These are phyloP conservation scores for Pinguiococcus pyrenoidosus DNA, from an alignment of 108 stramenopile species.

Conservation along the genomic window DNA sequence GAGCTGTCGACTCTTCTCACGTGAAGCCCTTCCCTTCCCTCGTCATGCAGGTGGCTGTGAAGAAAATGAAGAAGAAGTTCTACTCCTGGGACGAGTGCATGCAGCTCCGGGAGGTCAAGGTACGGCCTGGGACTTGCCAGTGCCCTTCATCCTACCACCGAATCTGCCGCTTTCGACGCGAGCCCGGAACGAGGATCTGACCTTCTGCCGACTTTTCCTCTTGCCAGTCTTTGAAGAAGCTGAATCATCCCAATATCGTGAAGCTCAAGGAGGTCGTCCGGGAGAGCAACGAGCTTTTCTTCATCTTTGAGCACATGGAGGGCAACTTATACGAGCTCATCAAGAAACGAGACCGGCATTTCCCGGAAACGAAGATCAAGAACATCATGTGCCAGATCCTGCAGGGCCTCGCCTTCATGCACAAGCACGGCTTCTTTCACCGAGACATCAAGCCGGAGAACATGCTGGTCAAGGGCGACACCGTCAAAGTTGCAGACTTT, in stretches of 20 bases:
- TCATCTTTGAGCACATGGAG: slow-evolving; percentile 95
- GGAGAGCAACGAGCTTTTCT: slow-evolving; percentile 71
- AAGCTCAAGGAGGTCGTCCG: slow-evolving; percentile 74
- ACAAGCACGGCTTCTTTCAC: slow-evolving; percentile 72
- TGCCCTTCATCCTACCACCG: not conserved
- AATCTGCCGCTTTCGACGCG: not conserved
- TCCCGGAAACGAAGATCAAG: slow-evolving; percentile 46
- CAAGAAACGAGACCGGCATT: slow-evolving; percentile 17
- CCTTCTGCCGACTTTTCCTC: not conserved
- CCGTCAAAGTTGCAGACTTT: slow-evolving; percentile 81
- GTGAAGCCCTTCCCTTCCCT: not conserved
- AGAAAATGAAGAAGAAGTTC: slow-evolving; percentile 50
- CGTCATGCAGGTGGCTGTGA: slow-evolving; percentile 33
- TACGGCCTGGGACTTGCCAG: too few species aligned
- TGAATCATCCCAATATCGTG: slow-evolving; percentile 67
- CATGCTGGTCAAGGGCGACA: slow-evolving; percentile 56
- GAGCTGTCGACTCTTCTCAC: not conserved
- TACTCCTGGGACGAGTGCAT: slow-evolving; percentile 66
- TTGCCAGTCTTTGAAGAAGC: slow-evolving; percentile 42
- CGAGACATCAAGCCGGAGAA: slow-evolving; percentile 92
- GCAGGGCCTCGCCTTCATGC: slow-evolving; percentile 70
- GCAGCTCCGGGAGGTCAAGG: slow-evolving; percentile 70
- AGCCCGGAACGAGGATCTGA: not conserved
- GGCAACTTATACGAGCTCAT: slow-evolving; percentile 77
- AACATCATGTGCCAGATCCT: slow-evolving; percentile 72